A percentile compares a stretch with the other conserved stretches of the same genome.
Evolutionary conservation across 106 monocot species (phyloP).

Genomic region (Platanthera zijinensis): DNA sequence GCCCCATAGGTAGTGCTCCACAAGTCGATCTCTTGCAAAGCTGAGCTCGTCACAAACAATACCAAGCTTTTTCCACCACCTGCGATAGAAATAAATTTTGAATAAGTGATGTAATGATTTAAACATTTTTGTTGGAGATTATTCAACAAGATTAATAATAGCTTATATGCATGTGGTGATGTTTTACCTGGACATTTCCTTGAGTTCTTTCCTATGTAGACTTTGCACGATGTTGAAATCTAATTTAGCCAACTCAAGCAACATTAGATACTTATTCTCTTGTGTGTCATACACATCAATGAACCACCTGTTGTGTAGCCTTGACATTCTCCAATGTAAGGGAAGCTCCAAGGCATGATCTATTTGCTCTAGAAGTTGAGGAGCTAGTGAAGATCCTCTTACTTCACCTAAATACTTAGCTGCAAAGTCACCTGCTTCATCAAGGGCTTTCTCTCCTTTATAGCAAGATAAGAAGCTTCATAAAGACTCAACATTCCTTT

Average conservation of each 20-base stretch:
- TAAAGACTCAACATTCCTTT: constrained; percentile 29
- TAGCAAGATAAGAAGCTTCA: constrained; percentile 26
- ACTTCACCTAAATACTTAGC: neutral
- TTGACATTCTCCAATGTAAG: constrained; percentile 36
- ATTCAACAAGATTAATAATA: neutral
- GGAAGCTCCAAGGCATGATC: constrained; percentile 45
- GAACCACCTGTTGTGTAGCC: constrained; percentile 34
- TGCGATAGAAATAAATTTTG: neutral
- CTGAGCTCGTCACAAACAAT: constrained; percentile 17
- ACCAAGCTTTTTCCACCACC: constrained; percentile 49
- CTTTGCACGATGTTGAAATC: constrained; percentile 45
- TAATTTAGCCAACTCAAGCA: constrained; percentile 49
- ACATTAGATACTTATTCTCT: constrained; percentile 8
- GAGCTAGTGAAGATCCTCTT: neutral
- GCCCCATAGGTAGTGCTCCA: constrained; percentile 33
- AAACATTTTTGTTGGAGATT: no score
- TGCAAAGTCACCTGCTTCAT: constrained; percentile 15
- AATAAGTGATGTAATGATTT: no score
- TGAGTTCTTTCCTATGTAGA: constrained; percentile 28
- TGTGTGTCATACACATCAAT: constrained; percentile 33
- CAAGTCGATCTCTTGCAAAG: constrained; percentile 41
- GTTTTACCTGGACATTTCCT: constrained; percentile 22
- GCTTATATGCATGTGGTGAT: neutral
- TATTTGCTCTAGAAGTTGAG: constrained; percentile 17
- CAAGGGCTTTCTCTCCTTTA: constrained; percentile 24